Base-by-base conservation (phyloP, 495 filamentous ascomycete species). In the Hypoxylon rickii region DNA sequence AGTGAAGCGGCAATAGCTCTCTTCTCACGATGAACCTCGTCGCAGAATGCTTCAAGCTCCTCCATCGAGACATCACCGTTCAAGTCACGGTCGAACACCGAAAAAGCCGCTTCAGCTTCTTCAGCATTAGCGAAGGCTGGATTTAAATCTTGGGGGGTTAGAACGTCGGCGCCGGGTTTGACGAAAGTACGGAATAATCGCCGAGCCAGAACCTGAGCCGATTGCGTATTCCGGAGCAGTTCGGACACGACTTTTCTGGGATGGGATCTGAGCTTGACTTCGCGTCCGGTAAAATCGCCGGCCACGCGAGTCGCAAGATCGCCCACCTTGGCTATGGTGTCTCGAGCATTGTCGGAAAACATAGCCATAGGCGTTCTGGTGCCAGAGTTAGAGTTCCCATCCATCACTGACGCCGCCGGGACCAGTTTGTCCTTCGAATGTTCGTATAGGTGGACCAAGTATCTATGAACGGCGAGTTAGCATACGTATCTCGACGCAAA, bases 61-160 rank as follows among this genome's bases (percentile, higher is more conserved):
- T 95, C 90, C 86, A 96, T 95, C 5, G 89, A 94, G 36, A 97
- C 94, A 67, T 97, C 92, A 12, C 94, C 94, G 57, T 97, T 97
- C 73, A 98, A 82, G 63, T 98, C 94, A 55, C 92, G 92, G 71
- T 98, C 93, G 49, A 97, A 97, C 80, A 96, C 92, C 46, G 77
- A 76, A 55, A 98, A 98, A 10, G 92, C 92, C 1, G 90, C 88
- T 46, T 97, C 90, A 1, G 92, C 90, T 62, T 97, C 92, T 16
- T 96, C 92, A 47, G 84, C 77, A 32, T 84, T 88, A n/a, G 87
- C 81, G 59, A 96, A 97, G 1, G 89, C 93, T 20, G 80, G 77
- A 56, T 83, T 86, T 22, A 97, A 65, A 57, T 97, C 92, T 29
- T 89, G 87, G 1, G 85, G 79, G 2, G 81, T 77, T 12, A 97